Evolutionary conservation across 306 rosid species (phyloP), one percentile per base, ranked within the genome.

Genomic region (Pterocarpus santalinus): DNA sequence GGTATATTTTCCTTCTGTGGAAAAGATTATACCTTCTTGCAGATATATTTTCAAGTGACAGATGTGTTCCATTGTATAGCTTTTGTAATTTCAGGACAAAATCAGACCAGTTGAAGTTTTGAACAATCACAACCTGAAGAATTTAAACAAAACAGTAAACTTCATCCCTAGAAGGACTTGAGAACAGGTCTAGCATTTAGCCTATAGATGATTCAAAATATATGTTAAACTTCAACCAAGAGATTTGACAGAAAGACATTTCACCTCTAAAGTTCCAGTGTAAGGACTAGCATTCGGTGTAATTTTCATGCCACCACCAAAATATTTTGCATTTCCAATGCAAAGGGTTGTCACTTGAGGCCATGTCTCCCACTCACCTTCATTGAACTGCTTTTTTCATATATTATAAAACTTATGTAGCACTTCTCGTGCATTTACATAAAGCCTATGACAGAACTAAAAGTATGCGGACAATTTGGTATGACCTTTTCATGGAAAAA

Each of bases 281-380:
- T 39, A 67, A 65, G 99, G 99, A 75, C 88, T 87, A 8, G 94
- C 94, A 70, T 90, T 91, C 60, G 99, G 99, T 28, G 95, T 79
- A 49, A 95, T 93, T 87, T 91, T 95, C 99, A 95, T 95, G 81
- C 99, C 99, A 52, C 98, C 99, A 11, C 99, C 99, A 22, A 95
- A 95, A 78, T 91, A 95, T 82, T 93, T 95, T 68, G 90, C 99
- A 86, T 95, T 95, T 61, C 99, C 99, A 17, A 88, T 72, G 77
- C 99, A 93, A 77, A 95, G 62, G 65, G 98, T 95, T 10, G 99
- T 95, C 75, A 91, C 96, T 87, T 86, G 89, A 72, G 96, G 83
- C 84, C 56, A 91, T 43, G 52, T 81, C 76, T 91, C 90, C 99
- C 99, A 93, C 58, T 88, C 94, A 67, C 98, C 93, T 46, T 88